Evolutionary conservation across 2,329 filamentous ascomycete species (phyloP).

Genomic region (Paraconiothyrium brasiliense): DNA sequence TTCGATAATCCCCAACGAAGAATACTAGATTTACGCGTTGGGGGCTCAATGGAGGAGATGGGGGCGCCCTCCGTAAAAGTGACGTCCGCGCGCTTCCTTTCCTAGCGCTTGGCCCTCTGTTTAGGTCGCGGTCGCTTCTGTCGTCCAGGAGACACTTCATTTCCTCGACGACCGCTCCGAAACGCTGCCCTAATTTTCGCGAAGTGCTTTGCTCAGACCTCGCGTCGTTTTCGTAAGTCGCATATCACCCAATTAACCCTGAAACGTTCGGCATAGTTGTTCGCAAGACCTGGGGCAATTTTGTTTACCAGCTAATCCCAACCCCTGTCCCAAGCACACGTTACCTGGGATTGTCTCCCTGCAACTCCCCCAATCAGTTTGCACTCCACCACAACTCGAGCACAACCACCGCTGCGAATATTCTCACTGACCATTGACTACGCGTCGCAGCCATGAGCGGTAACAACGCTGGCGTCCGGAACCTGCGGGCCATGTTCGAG

Average conservation of each 20-base stretch:
- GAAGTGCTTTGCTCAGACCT: neutral
- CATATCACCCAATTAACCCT: constrained; percentile 24
- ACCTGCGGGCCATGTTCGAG: constrained; percentile 61
- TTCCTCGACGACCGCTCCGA: neutral
- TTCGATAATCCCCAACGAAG: neutral
- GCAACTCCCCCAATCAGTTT: constrained; percentile 14
- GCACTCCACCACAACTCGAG: constrained; percentile 15
- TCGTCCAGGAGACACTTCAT: constrained; percentile 19
- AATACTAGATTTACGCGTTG: neutral
- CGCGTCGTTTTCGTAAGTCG: constrained; percentile 21
- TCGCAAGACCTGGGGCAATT: constrained; percentile 31
- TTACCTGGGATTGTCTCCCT: constrained; percentile 13
- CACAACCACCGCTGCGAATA: constrained; percentile 25
- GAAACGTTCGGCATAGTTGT: constrained; percentile 24
- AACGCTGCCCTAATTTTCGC: constrained; percentile 12
- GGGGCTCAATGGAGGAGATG: neutral
- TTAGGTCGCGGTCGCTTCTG: constrained; percentile 15
- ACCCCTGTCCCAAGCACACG: constrained; percentile 27
- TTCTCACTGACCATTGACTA: constrained; percentile 39
- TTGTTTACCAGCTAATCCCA: constrained; percentile 24
- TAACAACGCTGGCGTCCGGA: constrained; percentile 56
- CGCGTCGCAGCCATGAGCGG: constrained; percentile 56
- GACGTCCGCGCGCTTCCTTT: constrained; percentile 7
- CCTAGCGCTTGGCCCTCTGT: constrained; percentile 14
- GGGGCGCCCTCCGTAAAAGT: neutral